Conservation (phyloP, 257 asterid genomes). For the Salvia miltiorrhiza region DNA sequence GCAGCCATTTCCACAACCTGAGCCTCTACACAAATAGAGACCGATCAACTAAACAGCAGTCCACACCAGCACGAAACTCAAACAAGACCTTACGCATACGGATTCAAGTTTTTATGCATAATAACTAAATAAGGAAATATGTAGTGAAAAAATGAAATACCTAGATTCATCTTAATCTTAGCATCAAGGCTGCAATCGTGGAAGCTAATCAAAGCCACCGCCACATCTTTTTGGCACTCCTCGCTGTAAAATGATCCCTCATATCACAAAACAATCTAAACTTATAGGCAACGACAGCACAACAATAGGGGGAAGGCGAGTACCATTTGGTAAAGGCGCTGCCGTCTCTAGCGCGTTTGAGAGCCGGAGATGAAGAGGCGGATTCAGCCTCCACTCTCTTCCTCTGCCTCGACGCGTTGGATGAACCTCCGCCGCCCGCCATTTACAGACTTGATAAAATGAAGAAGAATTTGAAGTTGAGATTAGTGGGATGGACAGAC, state of each 20-base stretch:
- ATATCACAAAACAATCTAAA: not conserved
- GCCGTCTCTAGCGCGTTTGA: slow-evolving; percentile 82
- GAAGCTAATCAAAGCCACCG: slow-evolving; percentile 78
- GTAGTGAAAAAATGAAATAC: slow-evolving; percentile 17
- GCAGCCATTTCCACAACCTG: slow-evolving; percentile 53
- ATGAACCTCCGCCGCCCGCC: slow-evolving; percentile 47
- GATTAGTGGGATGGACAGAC: not conserved
- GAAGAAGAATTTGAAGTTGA: not conserved
- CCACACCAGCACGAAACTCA: not conserved
- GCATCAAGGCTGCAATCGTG: slow-evolving; percentile 82
- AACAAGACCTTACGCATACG: not conserved
- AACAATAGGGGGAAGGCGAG: not conserved
- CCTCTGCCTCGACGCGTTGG: slow-evolving; percentile 46
- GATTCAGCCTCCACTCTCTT: slow-evolving; percentile 73
- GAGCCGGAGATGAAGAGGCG: slow-evolving; percentile 29
- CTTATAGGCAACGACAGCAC: not conserved
- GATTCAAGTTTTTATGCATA: not conserved
- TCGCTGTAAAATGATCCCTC: slow-evolving; percentile 37
- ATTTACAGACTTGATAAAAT: slow-evolving; percentile 16
- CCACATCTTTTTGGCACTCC: slow-evolving; percentile 68
- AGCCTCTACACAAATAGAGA: slow-evolving; percentile 39
- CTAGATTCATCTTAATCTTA: slow-evolving; percentile 72
- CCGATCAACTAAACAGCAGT: not conserved
- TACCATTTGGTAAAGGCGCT: slow-evolving; percentile 91
- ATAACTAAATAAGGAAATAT: not conserved